Conservation (phyloP, 345 rosid species). For the Eucalyptus erythrocorys region DNA sequence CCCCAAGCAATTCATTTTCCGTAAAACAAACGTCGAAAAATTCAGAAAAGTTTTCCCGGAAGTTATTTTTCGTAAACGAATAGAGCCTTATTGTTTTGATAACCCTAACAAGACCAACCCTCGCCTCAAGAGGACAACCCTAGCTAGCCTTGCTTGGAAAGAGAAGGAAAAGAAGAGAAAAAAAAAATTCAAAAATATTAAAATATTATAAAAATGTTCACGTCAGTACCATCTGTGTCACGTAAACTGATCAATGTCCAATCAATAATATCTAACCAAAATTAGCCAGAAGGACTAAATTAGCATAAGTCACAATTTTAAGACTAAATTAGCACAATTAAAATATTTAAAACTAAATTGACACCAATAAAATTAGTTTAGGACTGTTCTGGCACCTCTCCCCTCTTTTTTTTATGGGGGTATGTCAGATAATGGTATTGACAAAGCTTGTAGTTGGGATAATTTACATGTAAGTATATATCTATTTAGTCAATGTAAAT, state of each 20-base stretch:
- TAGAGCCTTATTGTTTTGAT: too few species aligned
- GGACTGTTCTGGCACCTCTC: accelerated
- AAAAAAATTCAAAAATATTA: too few species aligned
- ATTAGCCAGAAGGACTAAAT: accelerated
- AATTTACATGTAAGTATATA: background rate
- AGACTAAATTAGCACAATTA: background rate
- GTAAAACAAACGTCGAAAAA: too few species aligned
- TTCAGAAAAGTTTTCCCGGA: too few species aligned
- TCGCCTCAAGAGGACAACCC: too few species aligned
- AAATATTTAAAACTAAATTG: accelerated
- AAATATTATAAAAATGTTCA: background rate
- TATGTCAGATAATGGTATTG: background rate
- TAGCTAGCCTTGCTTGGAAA: background rate
- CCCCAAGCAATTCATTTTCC: too few species aligned
- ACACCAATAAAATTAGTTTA: background rate
- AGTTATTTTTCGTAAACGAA: too few species aligned
- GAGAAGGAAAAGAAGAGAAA: background rate
- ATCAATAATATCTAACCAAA: background rate
- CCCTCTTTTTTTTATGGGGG: background rate
- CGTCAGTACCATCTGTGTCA: accelerated
- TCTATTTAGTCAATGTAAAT: background rate
- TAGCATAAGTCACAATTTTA: background rate
- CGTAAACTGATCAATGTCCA: accelerated
- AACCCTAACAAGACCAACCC: background rate
- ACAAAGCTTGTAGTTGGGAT: background rate